These are phyloP conservation scores for Megacollybia platyphylla DNA, from an alignment of 1,284 basidiomycete genomes.

Conservation along the genomic window DNA sequence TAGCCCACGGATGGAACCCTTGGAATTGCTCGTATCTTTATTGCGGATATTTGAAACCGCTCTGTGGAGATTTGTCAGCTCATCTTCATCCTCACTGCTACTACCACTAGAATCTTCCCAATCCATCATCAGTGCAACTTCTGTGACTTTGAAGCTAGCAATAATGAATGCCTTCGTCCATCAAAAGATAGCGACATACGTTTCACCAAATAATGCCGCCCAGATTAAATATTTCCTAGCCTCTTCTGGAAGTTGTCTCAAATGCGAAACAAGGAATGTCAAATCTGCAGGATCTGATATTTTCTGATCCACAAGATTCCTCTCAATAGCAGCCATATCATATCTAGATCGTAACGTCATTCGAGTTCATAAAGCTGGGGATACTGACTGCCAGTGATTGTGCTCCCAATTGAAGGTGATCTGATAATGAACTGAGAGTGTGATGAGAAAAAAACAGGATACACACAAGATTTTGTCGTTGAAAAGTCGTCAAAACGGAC, in stretches of 20 bases:
- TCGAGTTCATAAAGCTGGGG: neutral
- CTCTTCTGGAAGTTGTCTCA: conserved; percentile 50
- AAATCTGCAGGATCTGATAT: conserved; percentile 47
- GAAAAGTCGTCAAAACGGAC: conserved; percentile 44
- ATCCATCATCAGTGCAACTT: conserved; percentile 59
- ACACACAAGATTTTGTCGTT: conserved; percentile 41
- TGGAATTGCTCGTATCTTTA: conserved; percentile 23
- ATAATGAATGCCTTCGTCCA: conserved; percentile 1
- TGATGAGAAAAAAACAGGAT: neutral
- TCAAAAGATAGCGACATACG: conserved; percentile 23
- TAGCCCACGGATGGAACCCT: conserved; percentile 52
- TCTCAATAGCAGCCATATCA: conserved; percentile 41
- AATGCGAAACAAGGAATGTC: conserved; percentile 44
- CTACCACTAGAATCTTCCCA: conserved; percentile 45
- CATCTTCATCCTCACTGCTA: conserved; percentile 39
- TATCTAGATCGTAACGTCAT: conserved; percentile 22
- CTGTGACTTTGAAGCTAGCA: conserved; percentile 52
- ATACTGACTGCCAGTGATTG: conserved; percentile 51
- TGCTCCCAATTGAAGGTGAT: conserved; percentile 47
- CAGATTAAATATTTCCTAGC: conserved; percentile 52
- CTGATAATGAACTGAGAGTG: conserved; percentile 15
- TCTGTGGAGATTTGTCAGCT: conserved; percentile 37
- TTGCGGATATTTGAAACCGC: conserved; percentile 32
- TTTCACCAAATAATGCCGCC: conserved; percentile 61
- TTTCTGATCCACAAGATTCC: conserved; percentile 34